phyloP scores from a whole-genome alignment of 2,329 filamentous ascomycete genomes.

The Arthrinium puccinioides region DNA sequence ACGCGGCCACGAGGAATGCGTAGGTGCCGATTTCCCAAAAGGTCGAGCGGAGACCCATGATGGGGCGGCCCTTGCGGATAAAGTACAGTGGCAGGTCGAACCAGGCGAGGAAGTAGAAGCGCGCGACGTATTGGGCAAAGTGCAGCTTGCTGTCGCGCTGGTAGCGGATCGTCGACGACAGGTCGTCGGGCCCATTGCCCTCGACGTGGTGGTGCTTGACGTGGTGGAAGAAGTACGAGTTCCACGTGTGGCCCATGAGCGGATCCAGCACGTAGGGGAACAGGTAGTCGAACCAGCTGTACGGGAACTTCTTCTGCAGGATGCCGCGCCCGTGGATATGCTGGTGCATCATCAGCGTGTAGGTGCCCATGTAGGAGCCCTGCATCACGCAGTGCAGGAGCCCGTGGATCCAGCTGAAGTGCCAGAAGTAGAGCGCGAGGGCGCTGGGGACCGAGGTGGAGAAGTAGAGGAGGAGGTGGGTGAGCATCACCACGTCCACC shows the following conservation, averaged over 20 bases:
- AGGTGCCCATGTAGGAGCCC: slow-evolving; percentile 62
- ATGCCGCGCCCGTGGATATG: slow-evolving; percentile 75
- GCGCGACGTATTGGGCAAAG: slow-evolving; percentile 65
- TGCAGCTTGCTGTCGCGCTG: slow-evolving; percentile 61
- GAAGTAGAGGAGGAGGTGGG: slow-evolving; percentile 67
- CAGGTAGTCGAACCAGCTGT: slow-evolving; percentile 46
- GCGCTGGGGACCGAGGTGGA: slow-evolving; percentile 64
- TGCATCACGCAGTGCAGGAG: slow-evolving; percentile 59
- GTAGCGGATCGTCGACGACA: slow-evolving; percentile 70
- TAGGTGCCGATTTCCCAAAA: slow-evolving; percentile 58
- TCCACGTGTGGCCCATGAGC: slow-evolving; percentile 77
- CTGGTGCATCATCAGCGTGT: slow-evolving; percentile 78
- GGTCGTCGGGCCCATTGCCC: slow-evolving; percentile 69
- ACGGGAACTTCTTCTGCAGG: slow-evolving; percentile 41
- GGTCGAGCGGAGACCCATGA: slow-evolving; percentile 45
- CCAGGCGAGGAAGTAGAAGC: slow-evolving; percentile 70
- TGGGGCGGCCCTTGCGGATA: slow-evolving; percentile 49
- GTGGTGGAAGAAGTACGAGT: slow-evolving; percentile 79
- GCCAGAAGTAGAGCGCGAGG: slow-evolving; percentile 49
- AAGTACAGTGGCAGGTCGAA: slow-evolving; percentile 71
- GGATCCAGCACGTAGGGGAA: slow-evolving; percentile 73
- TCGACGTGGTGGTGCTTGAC: slow-evolving; percentile 83
- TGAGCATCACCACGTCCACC: slow-evolving; percentile 72
- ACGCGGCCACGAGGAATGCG: slow-evolving; percentile 41
- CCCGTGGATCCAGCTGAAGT: slow-evolving; percentile 63